Percentiles rank a stretch among this genome's conserved stretches.
These are phyloP conservation scores for Pulveroboletus sp. DNA, from an alignment of 768 basidiomycete species.

Conservation along the genomic window DNA sequence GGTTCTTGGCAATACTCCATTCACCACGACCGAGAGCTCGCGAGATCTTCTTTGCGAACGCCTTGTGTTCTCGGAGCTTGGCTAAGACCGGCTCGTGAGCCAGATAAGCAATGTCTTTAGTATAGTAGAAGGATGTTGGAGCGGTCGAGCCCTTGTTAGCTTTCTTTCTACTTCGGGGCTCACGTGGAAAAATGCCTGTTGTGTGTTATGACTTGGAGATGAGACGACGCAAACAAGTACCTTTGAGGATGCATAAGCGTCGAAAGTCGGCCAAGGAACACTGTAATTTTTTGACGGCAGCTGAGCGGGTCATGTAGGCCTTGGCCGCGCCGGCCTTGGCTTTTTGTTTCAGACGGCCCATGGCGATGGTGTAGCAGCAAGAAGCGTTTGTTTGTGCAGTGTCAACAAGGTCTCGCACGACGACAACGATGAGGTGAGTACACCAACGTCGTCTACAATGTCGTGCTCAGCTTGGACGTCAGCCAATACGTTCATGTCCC, in stretches of 20 bases:
- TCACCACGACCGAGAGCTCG: slow-evolving; percentile 91
- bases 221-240: slow-evolving; percentile 38
- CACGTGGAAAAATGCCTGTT: slow-evolving; percentile 94
- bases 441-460: neutral
- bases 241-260: slow-evolving; percentile 95
- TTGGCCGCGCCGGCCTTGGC: slow-evolving; percentile 91
- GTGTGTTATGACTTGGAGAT: slow-evolving; percentile 9
- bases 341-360: slow-evolving; percentile 80
- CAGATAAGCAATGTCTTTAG: slow-evolving; percentile 96
- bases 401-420: slow-evolving; percentile 27
- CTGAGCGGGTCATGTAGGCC: slow-evolving; percentile 86
- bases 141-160: slow-evolving; percentile 98
- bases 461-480: slow-evolving; percentile 8
- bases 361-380: slow-evolving; percentile 40
- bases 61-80: slow-evolving; percentile 95
- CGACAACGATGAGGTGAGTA: slow-evolving; percentile 33
- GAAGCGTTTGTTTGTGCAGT: slow-evolving; percentile 27
- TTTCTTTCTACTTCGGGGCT: slow-evolving; percentile 85
- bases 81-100: slow-evolving; percentile 94
- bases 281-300: slow-evolving; percentile 93
- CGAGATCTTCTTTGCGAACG: slow-evolving; percentile 95
- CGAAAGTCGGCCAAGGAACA: slow-evolving; percentile 97
- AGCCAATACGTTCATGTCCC: slow-evolving; percentile 98
- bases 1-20: slow-evolving; percentile 91
- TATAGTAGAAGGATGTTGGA: slow-evolving; percentile 96